Base-by-base conservation (phyloP, 495 filamentous ascomycete genomes). In the Tuber borchii region DNA sequence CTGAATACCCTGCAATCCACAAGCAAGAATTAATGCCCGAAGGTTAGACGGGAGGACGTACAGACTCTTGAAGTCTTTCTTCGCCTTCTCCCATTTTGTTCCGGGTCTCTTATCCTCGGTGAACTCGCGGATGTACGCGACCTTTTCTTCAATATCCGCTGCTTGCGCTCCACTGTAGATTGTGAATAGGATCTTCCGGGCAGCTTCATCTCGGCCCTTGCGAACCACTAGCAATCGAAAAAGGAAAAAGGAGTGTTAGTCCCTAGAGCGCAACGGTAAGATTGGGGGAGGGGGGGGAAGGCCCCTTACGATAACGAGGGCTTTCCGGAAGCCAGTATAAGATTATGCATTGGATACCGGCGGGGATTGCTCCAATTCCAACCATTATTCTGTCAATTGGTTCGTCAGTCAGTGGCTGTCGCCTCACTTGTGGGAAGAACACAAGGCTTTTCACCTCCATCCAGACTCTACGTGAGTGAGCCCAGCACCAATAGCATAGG, bases 251-350 rank as follows among this genome's bases (percentile, higher is more conserved):
- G 74, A 70, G 77, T 45, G 31, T 61, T 39, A 43, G 45, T 46
- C 10, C 39, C 17, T n/a, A 3, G 44, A 31, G 16, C 14, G 26
- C 31, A 65, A 19, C 16, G 14, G 40, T 5, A 17, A 5, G 20
- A 71, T 68, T 42, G 31, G 5, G 10, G 14, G 14, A 65, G 26
- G 9, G 34, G 14, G 26, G 16, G 19, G 14, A 12, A 20, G 20
- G 44, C 14, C 69, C 10, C 75, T 31, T 74, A 70, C 77, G 12
- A 46, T 79, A 86, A 61, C 87, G 87, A 17, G 87, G 87, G 0
- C 86, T 88, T 75, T 88, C 87, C 0, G 87, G 87, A 79, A 86
- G 87, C 77, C 85, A 83, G 26, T 84, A 83, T 6, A 88, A 80
- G 6, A 88, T 81, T 26, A 82, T 78, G 14, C 76, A 80, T 16